Evolutionary conservation across 495 filamentous ascomycete genomes (phyloP), one percentile per base, ranked within the genome.

Genomic region (Astrocystis sublimbata): DNA sequence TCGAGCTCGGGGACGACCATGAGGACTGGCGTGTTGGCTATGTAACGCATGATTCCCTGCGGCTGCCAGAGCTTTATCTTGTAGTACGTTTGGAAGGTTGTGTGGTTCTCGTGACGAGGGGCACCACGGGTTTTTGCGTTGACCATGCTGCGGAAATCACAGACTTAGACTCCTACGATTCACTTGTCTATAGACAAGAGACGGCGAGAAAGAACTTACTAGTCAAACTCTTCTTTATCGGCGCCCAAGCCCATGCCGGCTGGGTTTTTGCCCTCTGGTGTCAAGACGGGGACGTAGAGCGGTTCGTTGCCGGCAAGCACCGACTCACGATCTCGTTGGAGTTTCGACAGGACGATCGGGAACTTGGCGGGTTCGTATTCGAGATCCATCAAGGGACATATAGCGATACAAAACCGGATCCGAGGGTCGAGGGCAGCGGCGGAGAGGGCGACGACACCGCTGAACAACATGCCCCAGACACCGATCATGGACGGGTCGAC

Each of bases 391-490:
- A 61, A 43, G 2, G 63, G 58, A 30, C 50, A 52, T 4, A 58
- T 41, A 6, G 58, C 30, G 4, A 65, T 10, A n/a, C 24, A 17
- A 5, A 28, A 31, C 35, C 26, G 19, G 3, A 35, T 40, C 6
- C 57, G 12, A 5, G 8, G 30, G 12, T 65, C 63, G 4, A 65
- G 26, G 6, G 63, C 63, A 6, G 46, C 60, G 17, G 61, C 60
- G 26, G 2, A 6, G 35, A 49, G 40, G 33, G 52, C 58, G 12
- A 71, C 63, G 4, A 24, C 42, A 15, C 40, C 77, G 6, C 69
- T 74, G 52, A 78, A 68, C 5, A 84, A 81, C 33, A 83, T 69
- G 2, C 78, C 77, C 71, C 78, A 86, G 71, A 85, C 81, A 0
- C 24, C 28, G 4, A 82, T 65, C 2, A 81, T 66, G 6, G 79